Conservation (phyloP, 305 asterid genomes). For the Fraxinus paxiana region DNA sequence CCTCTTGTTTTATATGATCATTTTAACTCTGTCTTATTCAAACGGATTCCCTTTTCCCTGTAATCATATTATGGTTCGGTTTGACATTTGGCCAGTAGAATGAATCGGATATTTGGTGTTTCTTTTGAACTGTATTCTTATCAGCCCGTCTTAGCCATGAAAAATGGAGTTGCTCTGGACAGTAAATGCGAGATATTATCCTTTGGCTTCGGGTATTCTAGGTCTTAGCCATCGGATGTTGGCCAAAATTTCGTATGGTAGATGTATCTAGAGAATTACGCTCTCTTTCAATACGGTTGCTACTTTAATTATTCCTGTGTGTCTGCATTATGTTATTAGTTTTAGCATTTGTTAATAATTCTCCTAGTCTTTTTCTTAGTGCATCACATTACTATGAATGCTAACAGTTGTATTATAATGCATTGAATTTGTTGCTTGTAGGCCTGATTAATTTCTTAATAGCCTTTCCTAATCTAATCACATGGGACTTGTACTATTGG, state of each 20-base stretch:
- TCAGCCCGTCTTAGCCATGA: background rate
- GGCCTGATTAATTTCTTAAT: slow-evolving; percentile 22
- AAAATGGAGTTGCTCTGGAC: background rate
- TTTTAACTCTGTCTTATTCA: background rate
- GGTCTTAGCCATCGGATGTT: slow-evolving; percentile 28
- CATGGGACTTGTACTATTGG: slow-evolving; percentile 48
- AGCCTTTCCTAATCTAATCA: slow-evolving; percentile 43
- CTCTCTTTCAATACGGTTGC: background rate
- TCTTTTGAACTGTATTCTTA: background rate
- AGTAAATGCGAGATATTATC: background rate
- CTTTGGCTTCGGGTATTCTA: slow-evolving; percentile 4
- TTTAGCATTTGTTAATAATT: background rate
- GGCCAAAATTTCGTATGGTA: slow-evolving; percentile 23
- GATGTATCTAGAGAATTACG: slow-evolving; percentile 27
- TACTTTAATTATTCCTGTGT: background rate
- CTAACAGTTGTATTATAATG: slow-evolving; percentile 28
- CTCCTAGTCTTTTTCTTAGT: background rate
- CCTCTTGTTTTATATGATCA: background rate
- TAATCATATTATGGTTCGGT: background rate
- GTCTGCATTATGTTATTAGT: slow-evolving; percentile 18
- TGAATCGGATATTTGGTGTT: background rate
- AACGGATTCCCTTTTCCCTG: background rate
- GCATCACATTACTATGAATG: slow-evolving; percentile 32
- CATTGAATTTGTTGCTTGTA: slow-evolving; percentile 41
- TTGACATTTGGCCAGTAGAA: background rate